phyloP scores from a whole-genome alignment of 73 alveolate genomes.

The Paramecium biaurelia region DNA sequence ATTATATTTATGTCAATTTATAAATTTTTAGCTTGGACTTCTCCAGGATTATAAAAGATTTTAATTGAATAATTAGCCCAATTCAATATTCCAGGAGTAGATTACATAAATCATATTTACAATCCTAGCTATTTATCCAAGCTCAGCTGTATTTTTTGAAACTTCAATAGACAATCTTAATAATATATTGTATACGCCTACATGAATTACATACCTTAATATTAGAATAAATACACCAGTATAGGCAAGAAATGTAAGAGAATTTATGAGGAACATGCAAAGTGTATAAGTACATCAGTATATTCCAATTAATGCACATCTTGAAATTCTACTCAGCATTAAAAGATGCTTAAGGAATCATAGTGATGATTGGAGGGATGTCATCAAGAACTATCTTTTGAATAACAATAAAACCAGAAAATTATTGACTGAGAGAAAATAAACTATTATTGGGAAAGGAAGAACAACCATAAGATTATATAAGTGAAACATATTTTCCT shows the following conservation, averaged over 20 bases:
- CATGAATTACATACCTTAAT: not conserved
- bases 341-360: not conserved
- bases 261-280: not conserved
- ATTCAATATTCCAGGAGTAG: not conserved
- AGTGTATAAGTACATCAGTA: not conserved
- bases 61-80: not conserved
- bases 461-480: not conserved
- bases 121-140: not conserved
- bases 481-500: not conserved
- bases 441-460: not conserved
- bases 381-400: not conserved
- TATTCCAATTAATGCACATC: constrained; percentile 19
- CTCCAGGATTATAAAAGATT: constrained; percentile 1
- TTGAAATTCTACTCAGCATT: not conserved
- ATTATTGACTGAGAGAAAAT: not conserved
- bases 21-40: constrained; percentile 46
- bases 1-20: constrained; percentile 17
- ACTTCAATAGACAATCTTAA: not conserved
- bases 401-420: not conserved
- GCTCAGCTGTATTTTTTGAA: constrained; percentile 5
- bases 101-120: not conserved
- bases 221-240: not conserved
- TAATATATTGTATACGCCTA: not conserved
- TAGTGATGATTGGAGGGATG: not conserved
- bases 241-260: not conserved